These are phyloP conservation scores for Diplocarpon rosae DNA, from an alignment of 2,329 filamentous ascomycete species.

Conservation along the genomic window DNA sequence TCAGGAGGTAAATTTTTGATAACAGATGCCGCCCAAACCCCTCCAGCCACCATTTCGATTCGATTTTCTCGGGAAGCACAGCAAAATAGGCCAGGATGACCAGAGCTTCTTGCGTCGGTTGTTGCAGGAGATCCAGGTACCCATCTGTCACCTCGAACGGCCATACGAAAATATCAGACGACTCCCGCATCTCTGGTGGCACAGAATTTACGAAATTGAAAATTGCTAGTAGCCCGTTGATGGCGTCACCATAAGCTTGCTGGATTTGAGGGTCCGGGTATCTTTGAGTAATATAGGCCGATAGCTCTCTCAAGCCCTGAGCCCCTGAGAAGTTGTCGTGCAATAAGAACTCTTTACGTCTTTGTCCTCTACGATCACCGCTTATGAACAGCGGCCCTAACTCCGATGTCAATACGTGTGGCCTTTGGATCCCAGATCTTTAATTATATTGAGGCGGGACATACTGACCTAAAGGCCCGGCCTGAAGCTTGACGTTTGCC, in stretches of 20 bases:
- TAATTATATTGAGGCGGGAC: no score
- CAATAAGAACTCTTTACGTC: constrained; percentile 3
- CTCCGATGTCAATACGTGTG: no score
- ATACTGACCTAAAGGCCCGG: constrained; percentile 18
- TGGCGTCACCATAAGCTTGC: constrained; percentile 18
- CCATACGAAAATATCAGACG: constrained; percentile 14
- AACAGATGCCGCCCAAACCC: constrained; percentile 29
- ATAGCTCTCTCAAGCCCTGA: constrained; percentile 6
- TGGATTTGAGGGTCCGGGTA: constrained; percentile 10
- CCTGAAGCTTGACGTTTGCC: constrained; percentile 16
- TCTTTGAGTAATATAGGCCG: constrained; percentile 8
- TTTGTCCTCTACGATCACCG: constrained; percentile 12
- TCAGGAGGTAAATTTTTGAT: constrained; percentile 21
- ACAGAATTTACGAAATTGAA: constrained; percentile 6
- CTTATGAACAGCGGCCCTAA: constrained; percentile 24
- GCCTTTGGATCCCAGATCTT: no score
- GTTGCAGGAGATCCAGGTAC: constrained; percentile 24
- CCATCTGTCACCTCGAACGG: constrained; percentile 7
- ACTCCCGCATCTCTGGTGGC: constrained; percentile 4
- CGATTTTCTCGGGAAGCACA: constrained; percentile 7
- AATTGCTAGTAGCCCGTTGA: constrained; percentile 5
- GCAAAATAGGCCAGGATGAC: constrained; percentile 13
- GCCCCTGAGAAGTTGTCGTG: constrained; percentile 1
- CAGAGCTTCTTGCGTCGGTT: constrained; percentile 24
- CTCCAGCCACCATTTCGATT: constrained; percentile 16